Percentiles rank a stretch among this genome's conserved stretches.
phyloP scores from a whole-genome alignment of 75 land plant species.

The Pinus taeda region DNA sequence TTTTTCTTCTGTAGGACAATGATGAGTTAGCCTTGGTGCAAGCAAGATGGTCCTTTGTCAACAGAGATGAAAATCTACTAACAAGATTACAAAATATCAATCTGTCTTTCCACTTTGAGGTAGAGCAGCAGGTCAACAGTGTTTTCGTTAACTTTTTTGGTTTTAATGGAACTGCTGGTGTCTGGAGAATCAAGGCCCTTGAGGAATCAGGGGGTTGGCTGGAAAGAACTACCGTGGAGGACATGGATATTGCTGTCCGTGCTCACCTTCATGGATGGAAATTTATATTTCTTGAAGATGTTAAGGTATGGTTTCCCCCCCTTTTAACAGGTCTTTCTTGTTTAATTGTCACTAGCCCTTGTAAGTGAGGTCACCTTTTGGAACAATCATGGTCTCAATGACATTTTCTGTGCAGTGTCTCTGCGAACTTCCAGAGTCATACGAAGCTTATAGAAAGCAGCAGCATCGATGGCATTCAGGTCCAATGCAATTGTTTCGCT shows the following conservation, averaged over 20 bases:
- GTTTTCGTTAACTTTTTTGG: conserved; percentile 45
- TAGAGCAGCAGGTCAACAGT: conserved; percentile 56
- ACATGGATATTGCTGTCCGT: conserved; percentile 67
- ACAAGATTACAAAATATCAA: conserved; percentile 48
- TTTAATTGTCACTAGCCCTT: background rate
- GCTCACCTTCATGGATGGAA: conserved; percentile 64
- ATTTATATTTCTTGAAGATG: conserved; percentile 56
- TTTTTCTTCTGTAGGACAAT: conserved; percentile 26
- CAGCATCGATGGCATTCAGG: conserved; percentile 96
- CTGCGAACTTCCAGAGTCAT: conserved; percentile 64
- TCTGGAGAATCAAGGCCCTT: conserved; percentile 47
- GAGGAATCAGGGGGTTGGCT: conserved; percentile 50
- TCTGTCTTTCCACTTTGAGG: conserved; percentile 48
- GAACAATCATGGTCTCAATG: background rate
- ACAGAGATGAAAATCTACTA: conserved; percentile 44
- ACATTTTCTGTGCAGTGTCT: conserved; percentile 10
- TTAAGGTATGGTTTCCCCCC: conserved; percentile 21
- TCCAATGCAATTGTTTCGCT: conserved; percentile 86
- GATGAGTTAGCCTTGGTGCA: conserved; percentile 41
- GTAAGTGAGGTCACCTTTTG: background rate
- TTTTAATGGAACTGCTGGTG: conserved; percentile 53
- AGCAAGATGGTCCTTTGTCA: conserved; percentile 48
- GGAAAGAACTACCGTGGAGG: conserved; percentile 61
- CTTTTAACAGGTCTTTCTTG: background rate
- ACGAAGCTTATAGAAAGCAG: conserved; percentile 88